A percentile compares a stretch with the other conserved stretches of the same genome.
phyloP scores from a whole-genome alignment of 306 rosid species.

The Cyclanthera cordifolia region DNA sequence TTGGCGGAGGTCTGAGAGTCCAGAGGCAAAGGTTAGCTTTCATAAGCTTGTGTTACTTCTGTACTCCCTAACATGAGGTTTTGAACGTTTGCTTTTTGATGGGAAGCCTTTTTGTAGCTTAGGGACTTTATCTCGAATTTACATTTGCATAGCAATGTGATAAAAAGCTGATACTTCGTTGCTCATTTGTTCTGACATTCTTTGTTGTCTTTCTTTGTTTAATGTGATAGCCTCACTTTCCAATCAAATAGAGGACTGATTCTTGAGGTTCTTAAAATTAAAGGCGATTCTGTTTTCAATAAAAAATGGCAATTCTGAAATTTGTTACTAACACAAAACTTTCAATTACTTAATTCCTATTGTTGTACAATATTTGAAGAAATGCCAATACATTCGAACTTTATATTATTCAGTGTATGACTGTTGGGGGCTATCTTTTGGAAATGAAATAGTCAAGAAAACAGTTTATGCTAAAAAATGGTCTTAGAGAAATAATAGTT shows the following conservation, averaged over 20 bases:
- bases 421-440: not conserved
- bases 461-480: not conserved
- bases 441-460: not conserved
- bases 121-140: not conserved
- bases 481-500: not conserved
- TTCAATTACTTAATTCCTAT: not conserved
- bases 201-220: not conserved
- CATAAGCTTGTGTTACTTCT: not conserved
- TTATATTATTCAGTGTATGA: not conserved
- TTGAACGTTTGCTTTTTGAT: not conserved
- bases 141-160: not conserved
- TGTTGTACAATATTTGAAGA: slow-evolving; percentile 2
- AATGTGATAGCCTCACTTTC: not conserved
- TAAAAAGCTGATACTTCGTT: not conserved
- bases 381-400: not conserved
- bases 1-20: slow-evolving; percentile 56
- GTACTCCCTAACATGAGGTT: not conserved
- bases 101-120: not conserved
- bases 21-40: slow-evolving; percentile 62
- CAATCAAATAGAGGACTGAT: not conserved
- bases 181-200: not conserved
- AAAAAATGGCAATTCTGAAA: not conserved
- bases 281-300: too few relatives aligned
- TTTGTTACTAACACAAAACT: not conserved
- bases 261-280: not conserved